Evolutionary conservation across 305 asterid species (phyloP), one percentile per base, ranked within the genome.

Genomic region (Ruellia speciosa): DNA sequence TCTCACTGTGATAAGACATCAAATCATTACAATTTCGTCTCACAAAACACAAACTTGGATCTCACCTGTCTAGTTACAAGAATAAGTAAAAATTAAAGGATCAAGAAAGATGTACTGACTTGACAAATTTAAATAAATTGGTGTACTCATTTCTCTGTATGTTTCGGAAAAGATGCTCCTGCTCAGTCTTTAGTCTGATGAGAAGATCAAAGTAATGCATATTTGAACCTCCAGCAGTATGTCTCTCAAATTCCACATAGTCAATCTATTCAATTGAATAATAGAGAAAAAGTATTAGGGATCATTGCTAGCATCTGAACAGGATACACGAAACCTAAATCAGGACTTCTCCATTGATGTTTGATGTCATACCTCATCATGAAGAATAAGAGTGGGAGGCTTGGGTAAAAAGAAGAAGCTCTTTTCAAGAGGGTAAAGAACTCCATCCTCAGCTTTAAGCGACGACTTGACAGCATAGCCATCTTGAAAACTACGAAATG

Each of bases 401-500:
- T 89, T 93, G 66, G 99, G 99, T 63, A 93, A 69, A 71, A 93
- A 93, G 97, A 93, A 93, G 72, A 93, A 93, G 75, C 96, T 81
- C 81, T 93, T 93, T 63, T 93, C 99, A 50, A 93, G 96, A 39
- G 97, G 96, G 83, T 93, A 93, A 62, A 93, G 94, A 75, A 84
- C 81, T 65, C 99, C 99, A 69, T 93, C 99, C 83, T 93, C 99
- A 74, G 99, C 99, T 84, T 93, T 93, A 66, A 93, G 78, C 12
- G 99, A 93, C 51, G 99, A 93, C 75, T 89, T 93, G 67, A 93
- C 97, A 62, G 96, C 96, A 74, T 82, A 89, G 54, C 99, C 99
- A 54, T 82, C 83, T 59, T 76, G 94, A 73, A 75, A 66, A 76
- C 97, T 89, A 20, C 95, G 95, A 68, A 93, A 93, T 65, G 75